Evolutionary conservation across 495 filamentous ascomycete genomes (phyloP).

Genomic region (Darksidea phi): DNA sequence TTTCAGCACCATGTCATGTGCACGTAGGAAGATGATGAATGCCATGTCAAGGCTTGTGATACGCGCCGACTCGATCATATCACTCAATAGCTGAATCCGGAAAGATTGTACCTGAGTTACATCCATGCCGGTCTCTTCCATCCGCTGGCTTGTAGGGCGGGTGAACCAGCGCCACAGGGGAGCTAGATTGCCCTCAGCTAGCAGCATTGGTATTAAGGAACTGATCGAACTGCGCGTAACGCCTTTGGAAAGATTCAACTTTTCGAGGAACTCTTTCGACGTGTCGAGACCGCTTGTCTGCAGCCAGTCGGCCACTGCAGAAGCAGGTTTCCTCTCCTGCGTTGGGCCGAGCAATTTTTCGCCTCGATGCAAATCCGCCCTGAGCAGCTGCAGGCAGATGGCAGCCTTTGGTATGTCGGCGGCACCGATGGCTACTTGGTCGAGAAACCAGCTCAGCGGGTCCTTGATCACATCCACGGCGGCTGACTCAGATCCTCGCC

Average conservation of each 20-base stretch:
- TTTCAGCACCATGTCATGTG: not conserved
- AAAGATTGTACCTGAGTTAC: not conserved
- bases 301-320: slow-evolving; percentile 25
- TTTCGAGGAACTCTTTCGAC: slow-evolving; percentile 12
- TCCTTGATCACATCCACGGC: slow-evolving; percentile 14
- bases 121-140: slow-evolving; percentile 11
- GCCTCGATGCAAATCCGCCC: not conserved
- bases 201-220: slow-evolving; percentile 5
- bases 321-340: not conserved
- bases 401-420: slow-evolving; percentile 16
- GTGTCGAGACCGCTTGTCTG: slow-evolving; percentile 22
- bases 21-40: slow-evolving; percentile 14
- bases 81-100: slow-evolving; percentile 2
- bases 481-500: slow-evolving; percentile 9
- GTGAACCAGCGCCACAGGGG: slow-evolving; percentile 28
- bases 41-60: not conserved
- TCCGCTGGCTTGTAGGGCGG: not conserved
- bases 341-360: not conserved
- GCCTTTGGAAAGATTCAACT: not conserved
- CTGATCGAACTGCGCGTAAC: too few species aligned
- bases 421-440: slow-evolving; percentile 19
- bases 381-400: slow-evolving; percentile 3
- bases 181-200: slow-evolving; percentile 10
- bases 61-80: not conserved
- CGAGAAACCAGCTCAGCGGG: slow-evolving; percentile 28